phyloP scores from a whole-genome alignment of 768 basidiomycete species.

The Mycena floridula region DNA sequence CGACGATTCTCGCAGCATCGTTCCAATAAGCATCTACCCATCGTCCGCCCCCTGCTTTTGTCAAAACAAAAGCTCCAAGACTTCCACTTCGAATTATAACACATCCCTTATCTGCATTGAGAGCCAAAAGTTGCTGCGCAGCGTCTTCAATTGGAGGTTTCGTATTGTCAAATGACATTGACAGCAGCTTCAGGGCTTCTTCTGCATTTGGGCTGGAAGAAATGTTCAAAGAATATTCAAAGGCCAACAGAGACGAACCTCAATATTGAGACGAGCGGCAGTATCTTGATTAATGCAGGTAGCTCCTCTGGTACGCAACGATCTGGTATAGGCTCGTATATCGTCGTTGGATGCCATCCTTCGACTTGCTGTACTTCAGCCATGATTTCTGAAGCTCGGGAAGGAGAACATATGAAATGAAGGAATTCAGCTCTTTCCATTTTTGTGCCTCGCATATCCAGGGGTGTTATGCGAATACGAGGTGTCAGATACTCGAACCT shows the following conservation, averaged over 20 bases:
- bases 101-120: slow-evolving; percentile 53
- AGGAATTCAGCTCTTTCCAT: slow-evolving; percentile 47
- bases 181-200: slow-evolving; percentile 69
- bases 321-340: slow-evolving; percentile 86
- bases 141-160: slow-evolving; percentile 59
- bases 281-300: slow-evolving; percentile 51
- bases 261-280: slow-evolving; percentile 58
- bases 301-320: slow-evolving; percentile 78
- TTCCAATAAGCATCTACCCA: slow-evolving; percentile 82
- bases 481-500: slow-evolving; percentile 80
- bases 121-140: slow-evolving; percentile 51
- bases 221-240: neutral
- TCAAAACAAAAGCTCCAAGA: slow-evolving; percentile 64
- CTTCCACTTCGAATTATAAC: slow-evolving; percentile 74
- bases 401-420: slow-evolving; percentile 85
- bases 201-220: slow-evolving; percentile 73
- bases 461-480: slow-evolving; percentile 62
- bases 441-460: slow-evolving; percentile 52
- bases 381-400: slow-evolving; percentile 60
- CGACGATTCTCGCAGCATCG: slow-evolving; percentile 49
- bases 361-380: slow-evolving; percentile 48
- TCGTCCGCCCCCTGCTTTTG: slow-evolving; percentile 27
- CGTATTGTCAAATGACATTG: slow-evolving; percentile 41
- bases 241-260: slow-evolving; percentile 37
- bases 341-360: slow-evolving; percentile 58